phyloP scores from a whole-genome alignment of 208 protist species.

The Leishmania braziliensis region DNA sequence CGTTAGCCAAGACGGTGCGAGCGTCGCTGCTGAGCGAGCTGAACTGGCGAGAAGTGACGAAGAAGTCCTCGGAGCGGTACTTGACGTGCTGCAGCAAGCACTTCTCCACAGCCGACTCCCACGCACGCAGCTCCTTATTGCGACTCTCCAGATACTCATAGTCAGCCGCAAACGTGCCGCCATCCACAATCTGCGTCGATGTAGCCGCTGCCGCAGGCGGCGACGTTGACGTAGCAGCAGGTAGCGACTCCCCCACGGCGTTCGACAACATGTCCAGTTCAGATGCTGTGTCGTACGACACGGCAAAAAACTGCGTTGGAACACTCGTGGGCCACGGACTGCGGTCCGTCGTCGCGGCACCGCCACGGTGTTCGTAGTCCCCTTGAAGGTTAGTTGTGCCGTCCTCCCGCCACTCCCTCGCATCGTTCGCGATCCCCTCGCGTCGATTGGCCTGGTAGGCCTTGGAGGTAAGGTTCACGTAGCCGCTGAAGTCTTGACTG shows the following conservation, averaged over 20 bases:
- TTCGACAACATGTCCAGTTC: slow-evolving; percentile 35
- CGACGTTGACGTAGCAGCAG: neutral
- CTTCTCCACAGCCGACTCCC: slow-evolving; percentile 69
- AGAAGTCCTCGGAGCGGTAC: slow-evolving; percentile 85
- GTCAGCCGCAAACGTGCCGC: slow-evolving; percentile 64
- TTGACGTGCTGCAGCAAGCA: slow-evolving; percentile 86
- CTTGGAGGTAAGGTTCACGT: slow-evolving; percentile 63
- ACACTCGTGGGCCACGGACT: slow-evolving; percentile 64
- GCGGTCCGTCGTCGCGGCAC: slow-evolving; percentile 16
- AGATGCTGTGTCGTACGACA: slow-evolving; percentile 16
- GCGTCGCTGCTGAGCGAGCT: slow-evolving; percentile 58
- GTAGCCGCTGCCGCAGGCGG: neutral
- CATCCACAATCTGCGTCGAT: slow-evolving; percentile 13
- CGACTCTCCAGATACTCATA: slow-evolving; percentile 73
- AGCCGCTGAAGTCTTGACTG: slow-evolving; percentile 59
- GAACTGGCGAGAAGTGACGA: slow-evolving; percentile 70
- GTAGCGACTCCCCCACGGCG: slow-evolving; percentile 16
- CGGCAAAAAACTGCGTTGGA: slow-evolving; percentile 62
- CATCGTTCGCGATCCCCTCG: slow-evolving; percentile 39
- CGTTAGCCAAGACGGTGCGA: slow-evolving; percentile 45
- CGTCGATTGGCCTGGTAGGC: slow-evolving; percentile 73
- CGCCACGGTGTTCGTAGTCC: neutral
- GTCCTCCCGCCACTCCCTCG: slow-evolving; percentile 31
- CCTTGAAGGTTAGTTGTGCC: neutral
- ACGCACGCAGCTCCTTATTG: slow-evolving; percentile 70